Percentiles rank a stretch among this genome's conserved stretches.
These are phyloP conservation scores for Rhexocercosporidium sp. DNA, from an alignment of 2,329 filamentous ascomycete species.

Conservation along the genomic window DNA sequence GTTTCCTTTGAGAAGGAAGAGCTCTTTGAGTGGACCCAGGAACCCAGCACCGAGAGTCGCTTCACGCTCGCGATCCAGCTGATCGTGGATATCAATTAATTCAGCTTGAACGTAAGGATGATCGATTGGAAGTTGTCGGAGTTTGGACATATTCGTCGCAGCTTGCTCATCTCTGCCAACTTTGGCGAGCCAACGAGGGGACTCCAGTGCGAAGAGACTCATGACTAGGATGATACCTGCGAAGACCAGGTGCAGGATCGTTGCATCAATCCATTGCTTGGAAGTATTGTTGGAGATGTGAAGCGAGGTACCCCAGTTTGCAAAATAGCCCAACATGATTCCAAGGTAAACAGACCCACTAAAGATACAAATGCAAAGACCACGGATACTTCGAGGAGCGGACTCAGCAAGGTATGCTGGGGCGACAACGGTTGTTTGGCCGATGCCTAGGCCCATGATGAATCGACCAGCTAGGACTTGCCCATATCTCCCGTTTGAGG, in stretches of 20 bases:
- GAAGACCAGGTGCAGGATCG: constrained; percentile 67
- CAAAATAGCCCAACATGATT: constrained; percentile 37
- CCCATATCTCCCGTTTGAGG: constrained; percentile 38
- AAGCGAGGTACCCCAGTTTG: constrained; percentile 35
- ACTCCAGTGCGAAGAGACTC: constrained; percentile 40
- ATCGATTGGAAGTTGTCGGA: constrained; percentile 64
- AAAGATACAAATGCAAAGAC: constrained; percentile 37
- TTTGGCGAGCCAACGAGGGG: constrained; percentile 57
- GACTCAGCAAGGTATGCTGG: constrained; percentile 44
- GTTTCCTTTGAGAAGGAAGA: constrained; percentile 70
- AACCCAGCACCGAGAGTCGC: constrained; percentile 70
- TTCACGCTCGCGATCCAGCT: constrained; percentile 74
- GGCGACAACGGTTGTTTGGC: constrained; percentile 46
- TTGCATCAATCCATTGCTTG: constrained; percentile 67
- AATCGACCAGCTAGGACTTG: constrained; percentile 37
- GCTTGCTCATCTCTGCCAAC: constrained; percentile 62
- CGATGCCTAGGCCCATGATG: constrained; percentile 43
- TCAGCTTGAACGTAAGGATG: constrained; percentile 67
- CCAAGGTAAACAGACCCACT: constrained; percentile 33
- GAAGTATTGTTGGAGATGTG: constrained; percentile 47
- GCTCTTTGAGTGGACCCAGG: constrained; percentile 69
- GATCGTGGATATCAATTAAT: constrained; percentile 65
- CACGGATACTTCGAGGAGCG: constrained; percentile 34
- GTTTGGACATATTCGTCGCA: constrained; percentile 55
- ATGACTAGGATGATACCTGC: constrained; percentile 50